Base-by-base conservation (phyloP, 73 alveolate genomes). In the Durusdinium trenchii region DNA sequence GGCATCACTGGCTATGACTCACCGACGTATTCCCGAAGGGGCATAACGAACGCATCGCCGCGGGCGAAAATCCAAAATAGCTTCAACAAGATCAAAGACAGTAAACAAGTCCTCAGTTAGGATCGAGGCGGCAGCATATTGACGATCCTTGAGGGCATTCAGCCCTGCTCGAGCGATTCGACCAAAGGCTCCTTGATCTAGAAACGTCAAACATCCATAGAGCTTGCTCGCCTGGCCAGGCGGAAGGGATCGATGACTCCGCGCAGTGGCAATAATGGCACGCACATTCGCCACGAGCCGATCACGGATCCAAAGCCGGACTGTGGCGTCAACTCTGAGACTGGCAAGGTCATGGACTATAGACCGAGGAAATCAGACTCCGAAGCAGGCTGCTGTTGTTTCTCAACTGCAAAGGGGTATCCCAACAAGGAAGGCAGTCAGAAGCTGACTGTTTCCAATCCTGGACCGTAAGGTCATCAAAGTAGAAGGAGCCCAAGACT, bases 131-230 rank as follows among this genome's bases (percentile, higher is more conserved):
- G n/a, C n/a, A n/a, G n/a, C n/a, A n/a, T n/a, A n/a, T n/a, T n/a
- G n/a, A n/a, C n/a, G n/a, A n/a, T n/a, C n/a, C n/a, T n/a, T n/a
- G n/a, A 64, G 40, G 35, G 79, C 79, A 30, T 64, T 64, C 79
- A 64, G 40, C 40, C 79, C 79, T 64, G 79, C 79, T 14, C 79
- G 79, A 30, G 79, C 79, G 1, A 84, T 50, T 6, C 38, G 28
- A 2, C 92, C 92, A 32, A 81, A 81, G 2, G 42, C 92, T 4
- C 48, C 92, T 23, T 81, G 92, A 48, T 47, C 71, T 42, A 81
- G 54, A 38, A 84, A 84, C 51, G 94, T 38, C n/a, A 84, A 51
- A 51, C 94, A 84, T 36, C 94, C 94, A 60, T 43, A 84, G 50
- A 84, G 40, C 54, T 84, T 84, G 51, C 54, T 45, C 1, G 76